phyloP scores from a whole-genome alignment of 495 filamentous ascomycete species.

The Aspergillus conjunctus region DNA sequence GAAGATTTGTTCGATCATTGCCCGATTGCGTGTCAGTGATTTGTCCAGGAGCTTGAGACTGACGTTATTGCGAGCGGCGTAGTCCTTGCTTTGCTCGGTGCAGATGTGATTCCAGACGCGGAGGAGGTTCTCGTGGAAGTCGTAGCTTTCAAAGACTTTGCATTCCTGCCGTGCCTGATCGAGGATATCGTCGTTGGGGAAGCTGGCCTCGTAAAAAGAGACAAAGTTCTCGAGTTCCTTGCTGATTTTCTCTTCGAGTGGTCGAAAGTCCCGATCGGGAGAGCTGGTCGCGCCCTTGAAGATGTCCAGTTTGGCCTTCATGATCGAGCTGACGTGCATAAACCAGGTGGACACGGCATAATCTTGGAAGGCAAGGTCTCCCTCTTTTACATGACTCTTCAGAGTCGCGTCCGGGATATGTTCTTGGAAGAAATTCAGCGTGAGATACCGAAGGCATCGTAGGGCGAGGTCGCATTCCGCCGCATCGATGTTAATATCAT shows the following conservation, averaged over 20 bases:
- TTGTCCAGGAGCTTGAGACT: not conserved
- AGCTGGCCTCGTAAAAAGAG: not conserved
- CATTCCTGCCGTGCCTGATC: conserved; percentile 3
- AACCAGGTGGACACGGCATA: conserved; percentile 13
- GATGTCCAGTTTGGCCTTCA: not conserved
- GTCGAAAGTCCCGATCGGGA: not conserved
- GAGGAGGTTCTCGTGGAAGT: conserved; percentile 13
- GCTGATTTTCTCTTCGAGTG: not conserved
- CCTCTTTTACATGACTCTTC: not conserved
- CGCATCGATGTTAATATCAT: conserved; percentile 7
- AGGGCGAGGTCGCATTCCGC: conserved; percentile 18
- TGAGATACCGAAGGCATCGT: conserved; percentile 17
- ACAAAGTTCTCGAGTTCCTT: conserved; percentile 13
- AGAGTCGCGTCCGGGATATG: not conserved
- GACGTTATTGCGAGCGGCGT: conserved; percentile 5
- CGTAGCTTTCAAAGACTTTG: conserved; percentile 7
- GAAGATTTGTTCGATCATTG: conserved; percentile 5
- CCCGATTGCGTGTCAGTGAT: conserved; percentile 9
- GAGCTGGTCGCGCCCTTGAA: not conserved
- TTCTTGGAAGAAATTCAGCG: conserved; percentile 3
- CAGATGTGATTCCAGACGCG: conserved; percentile 16
- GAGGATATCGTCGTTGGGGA: not conserved
- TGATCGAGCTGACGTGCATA: conserved; percentile 8
- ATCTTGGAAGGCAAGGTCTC: conserved; percentile 13
- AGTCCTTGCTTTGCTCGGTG: not conserved